Percentiles rank a stretch among this genome's conserved stretches.
These are phyloP conservation scores for Liquidambar formosana DNA, from an alignment of 164 flowering plant genomes.

Conservation along the genomic window DNA sequence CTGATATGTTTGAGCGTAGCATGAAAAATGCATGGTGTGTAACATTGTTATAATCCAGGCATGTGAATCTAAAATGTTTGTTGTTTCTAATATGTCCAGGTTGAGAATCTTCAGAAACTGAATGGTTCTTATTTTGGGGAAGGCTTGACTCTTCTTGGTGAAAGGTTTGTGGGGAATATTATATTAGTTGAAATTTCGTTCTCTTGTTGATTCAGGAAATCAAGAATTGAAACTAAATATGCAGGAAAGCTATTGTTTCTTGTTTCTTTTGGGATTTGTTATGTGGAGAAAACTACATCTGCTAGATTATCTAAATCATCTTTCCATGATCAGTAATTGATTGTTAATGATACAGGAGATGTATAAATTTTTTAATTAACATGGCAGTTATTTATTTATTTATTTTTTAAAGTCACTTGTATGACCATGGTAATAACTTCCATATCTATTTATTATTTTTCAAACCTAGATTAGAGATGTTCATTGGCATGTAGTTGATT, in stretches of 20 bases:
- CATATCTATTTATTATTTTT: no score
- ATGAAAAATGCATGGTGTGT: not conserved
- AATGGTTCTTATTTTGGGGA: constrained; percentile 75
- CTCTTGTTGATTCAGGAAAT: not conserved
- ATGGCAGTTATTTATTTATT: no score
- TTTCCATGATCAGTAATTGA: no score
- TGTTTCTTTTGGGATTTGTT: not conserved
- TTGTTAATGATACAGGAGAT: no score
- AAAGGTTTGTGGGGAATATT: constrained; percentile 59
- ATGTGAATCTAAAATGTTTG: not conserved
- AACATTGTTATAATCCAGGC: not conserved
- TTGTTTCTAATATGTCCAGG: constrained; percentile 39
- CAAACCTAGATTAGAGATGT: no score
- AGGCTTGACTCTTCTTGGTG: constrained; percentile 83
- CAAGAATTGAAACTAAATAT: not conserved
- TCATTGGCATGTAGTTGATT: no score
- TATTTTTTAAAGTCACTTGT: no score
- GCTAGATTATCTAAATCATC: no score
- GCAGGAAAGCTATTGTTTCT: not conserved
- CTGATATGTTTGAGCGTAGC: not conserved
- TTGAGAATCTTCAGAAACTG: constrained; percentile 57
- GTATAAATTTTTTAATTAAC: no score
- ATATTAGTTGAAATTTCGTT: no score
- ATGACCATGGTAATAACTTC: no score
- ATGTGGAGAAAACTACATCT: not conserved